Conservation (phyloP, 371 early-diverging fungal species). For the Capniomyces stellatus region DNA sequence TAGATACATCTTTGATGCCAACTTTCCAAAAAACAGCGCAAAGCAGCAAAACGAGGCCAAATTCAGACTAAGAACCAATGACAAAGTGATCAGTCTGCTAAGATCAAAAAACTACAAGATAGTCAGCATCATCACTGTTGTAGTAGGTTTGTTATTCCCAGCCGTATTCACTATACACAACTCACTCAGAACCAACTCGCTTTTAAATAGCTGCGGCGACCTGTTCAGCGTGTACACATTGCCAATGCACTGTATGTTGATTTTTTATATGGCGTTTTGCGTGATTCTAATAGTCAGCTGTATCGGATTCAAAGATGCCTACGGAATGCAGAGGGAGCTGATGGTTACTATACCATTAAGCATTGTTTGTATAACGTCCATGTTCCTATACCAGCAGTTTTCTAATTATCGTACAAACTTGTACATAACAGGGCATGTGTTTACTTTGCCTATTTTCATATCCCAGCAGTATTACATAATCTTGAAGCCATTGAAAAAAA, state of each 20-base stretch:
- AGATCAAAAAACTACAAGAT: neutral
- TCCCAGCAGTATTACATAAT: neutral
- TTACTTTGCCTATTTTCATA: neutral
- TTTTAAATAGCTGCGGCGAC: neutral
- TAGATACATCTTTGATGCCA: neutral
- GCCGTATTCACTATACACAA: neutral
- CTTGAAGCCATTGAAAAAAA: neutral
- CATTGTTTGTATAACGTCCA: neutral
- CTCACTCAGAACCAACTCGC: neutral
- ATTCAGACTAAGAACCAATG: neutral
- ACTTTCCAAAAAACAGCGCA: neutral
- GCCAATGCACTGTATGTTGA: neutral
- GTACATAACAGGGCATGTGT: neutral
- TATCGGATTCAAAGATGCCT: neutral
- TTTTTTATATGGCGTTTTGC: neutral
- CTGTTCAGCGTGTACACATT: constrained; percentile 1
- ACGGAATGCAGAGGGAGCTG: neutral
- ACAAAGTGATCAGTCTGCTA: neutral
- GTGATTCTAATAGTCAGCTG: neutral
- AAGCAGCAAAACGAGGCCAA: neutral
- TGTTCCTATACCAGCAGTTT: neutral
- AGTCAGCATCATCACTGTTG: neutral
- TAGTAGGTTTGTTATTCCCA: neutral
- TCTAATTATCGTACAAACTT: neutral
- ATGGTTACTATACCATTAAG: neutral